phyloP scores from a whole-genome alignment of 208 protist species.

The Trypanosoma theileri region DNA sequence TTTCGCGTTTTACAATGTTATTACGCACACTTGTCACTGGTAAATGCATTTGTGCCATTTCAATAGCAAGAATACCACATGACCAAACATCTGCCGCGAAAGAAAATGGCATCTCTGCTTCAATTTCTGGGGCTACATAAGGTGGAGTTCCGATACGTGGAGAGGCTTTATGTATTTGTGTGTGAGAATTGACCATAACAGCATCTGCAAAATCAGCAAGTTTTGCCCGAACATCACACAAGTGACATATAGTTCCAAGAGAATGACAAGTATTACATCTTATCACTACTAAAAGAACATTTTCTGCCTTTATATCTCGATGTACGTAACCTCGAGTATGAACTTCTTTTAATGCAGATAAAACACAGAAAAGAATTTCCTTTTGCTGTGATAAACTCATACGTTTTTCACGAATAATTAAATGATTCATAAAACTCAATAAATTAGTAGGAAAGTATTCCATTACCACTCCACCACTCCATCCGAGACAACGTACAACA shows the following conservation, averaged over 20 bases:
- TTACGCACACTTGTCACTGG: background rate
- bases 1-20: no score
- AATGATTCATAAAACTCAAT: constrained; percentile 29
- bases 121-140: constrained; percentile 27
- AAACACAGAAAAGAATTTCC: constrained; percentile 15
- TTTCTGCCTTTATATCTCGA: constrained; percentile 82
- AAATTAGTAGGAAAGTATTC: constrained; percentile 30
- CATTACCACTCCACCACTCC: constrained; percentile 26
- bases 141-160: constrained; percentile 22
- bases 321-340: constrained; percentile 72
- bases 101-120: constrained; percentile 18
- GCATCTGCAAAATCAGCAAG: constrained; percentile 26
- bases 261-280: constrained; percentile 22
- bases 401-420: constrained; percentile 15
- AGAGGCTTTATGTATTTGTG: constrained; percentile 7
- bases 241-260: constrained; percentile 17
- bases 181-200: constrained; percentile 10
- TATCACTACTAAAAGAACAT: constrained; percentile 50
- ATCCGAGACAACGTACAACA: constrained; percentile 24
- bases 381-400: constrained; percentile 22
- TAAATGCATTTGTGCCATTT: constrained; percentile 29
- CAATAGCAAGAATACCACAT: constrained; percentile 24
- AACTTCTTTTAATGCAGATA: constrained; percentile 26
- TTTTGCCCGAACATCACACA: constrained; percentile 21
- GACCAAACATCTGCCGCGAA: constrained; percentile 31